Evolutionary conservation across 164 flowering plant genomes (phyloP).

Genomic region (Vitis rupestris): DNA sequence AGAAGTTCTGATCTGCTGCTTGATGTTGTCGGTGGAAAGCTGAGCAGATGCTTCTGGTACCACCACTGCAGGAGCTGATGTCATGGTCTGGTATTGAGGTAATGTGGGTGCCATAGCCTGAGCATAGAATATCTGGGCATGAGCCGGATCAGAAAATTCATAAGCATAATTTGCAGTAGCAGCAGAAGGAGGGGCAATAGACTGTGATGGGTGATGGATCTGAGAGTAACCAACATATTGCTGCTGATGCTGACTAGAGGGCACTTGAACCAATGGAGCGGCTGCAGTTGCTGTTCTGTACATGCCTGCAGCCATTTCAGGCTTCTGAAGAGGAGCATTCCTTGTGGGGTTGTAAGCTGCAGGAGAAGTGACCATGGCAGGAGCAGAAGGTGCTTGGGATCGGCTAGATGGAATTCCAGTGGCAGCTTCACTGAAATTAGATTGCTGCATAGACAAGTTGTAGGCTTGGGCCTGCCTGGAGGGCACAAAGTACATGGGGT

Average conservation of each 20-base stretch:
- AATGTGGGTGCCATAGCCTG: slow-evolving; percentile 50
- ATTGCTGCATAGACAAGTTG: slow-evolving; percentile 47
- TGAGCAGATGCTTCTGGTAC: slow-evolving; percentile 46
- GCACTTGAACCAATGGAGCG: slow-evolving; percentile 54
- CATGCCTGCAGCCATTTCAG: slow-evolving; percentile 50
- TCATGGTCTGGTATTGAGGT: slow-evolving; percentile 76
- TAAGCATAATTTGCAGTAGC: slow-evolving; percentile 50
- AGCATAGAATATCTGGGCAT: slow-evolving; percentile 64
- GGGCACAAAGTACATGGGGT: slow-evolving; percentile 59
- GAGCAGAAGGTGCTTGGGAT: slow-evolving; percentile 50
- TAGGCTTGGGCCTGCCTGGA: slow-evolving; percentile 63
- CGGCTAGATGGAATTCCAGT: slow-evolving; percentile 36
- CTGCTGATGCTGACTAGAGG: slow-evolving; percentile 56
- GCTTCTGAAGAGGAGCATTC: slow-evolving; percentile 39
- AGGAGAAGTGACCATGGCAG: slow-evolving; percentile 33
- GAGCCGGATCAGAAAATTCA: slow-evolving; percentile 60
- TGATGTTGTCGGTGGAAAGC: slow-evolving; percentile 43
- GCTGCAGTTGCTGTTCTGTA: slow-evolving; percentile 53
- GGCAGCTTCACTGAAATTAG: slow-evolving; percentile 39
- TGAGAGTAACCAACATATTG: slow-evolving; percentile 65
- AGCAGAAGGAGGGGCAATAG: slow-evolving; percentile 43
- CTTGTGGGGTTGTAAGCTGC: slow-evolving; percentile 45
- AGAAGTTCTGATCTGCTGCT: slow-evolving; percentile 60
- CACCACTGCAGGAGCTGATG: slow-evolving; percentile 34
- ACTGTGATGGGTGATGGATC: slow-evolving; percentile 66